Evolutionary conservation across 257 asterid species (phyloP).

Genomic region (Solanum virginianum): DNA sequence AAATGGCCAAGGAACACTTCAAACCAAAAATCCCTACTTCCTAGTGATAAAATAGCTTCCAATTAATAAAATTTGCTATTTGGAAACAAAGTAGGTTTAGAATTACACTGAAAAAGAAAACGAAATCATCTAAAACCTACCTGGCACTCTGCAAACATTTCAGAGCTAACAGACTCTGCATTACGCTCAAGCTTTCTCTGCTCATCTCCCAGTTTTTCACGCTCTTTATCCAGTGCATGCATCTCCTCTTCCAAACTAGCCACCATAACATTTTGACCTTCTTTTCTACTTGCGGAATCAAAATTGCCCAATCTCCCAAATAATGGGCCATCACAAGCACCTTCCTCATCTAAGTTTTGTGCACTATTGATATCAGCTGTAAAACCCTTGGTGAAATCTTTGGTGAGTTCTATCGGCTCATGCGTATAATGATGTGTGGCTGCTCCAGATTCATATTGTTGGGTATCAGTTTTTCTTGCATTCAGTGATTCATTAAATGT

Average conservation of each 20-base stretch:
- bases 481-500: not conserved
- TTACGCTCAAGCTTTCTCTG: conserved; percentile 74
- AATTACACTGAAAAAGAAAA: not conserved
- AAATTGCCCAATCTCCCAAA: conserved; percentile 6
- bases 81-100: not conserved
- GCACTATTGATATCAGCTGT: conserved; percentile 9
- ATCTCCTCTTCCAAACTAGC: conserved; percentile 60
- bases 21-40: not conserved
- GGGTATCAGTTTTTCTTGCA: conserved; percentile 17
- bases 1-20: not conserved
- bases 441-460: conserved; percentile 10
- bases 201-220: conserved; percentile 57
- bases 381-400: conserved; percentile 16
- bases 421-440: conserved; percentile 8
- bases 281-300: conserved; percentile 9
- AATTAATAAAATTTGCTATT: not conserved
- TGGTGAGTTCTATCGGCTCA: conserved; percentile 5
- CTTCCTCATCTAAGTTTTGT: conserved; percentile 13
- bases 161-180: conserved; percentile 83
- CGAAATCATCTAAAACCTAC: conserved; percentile 13
- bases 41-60: not conserved
- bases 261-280: conserved; percentile 29
- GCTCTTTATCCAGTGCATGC: conserved; percentile 44
- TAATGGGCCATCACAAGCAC: conserved; percentile 8
- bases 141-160: conserved; percentile 97